These are phyloP conservation scores for Candida boidinii DNA, from an alignment of 805 yeast species.

Conservation along the genomic window DNA sequence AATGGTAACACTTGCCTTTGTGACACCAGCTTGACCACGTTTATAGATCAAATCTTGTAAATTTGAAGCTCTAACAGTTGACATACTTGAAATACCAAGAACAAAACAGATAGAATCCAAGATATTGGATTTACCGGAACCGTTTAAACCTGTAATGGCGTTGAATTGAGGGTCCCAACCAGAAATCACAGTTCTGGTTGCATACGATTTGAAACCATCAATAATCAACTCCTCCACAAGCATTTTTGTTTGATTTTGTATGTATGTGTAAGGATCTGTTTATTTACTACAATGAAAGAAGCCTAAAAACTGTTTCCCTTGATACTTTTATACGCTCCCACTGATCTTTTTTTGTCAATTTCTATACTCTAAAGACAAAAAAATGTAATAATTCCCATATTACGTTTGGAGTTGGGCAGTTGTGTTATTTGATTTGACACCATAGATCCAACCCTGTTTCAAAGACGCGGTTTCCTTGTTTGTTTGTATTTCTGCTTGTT, in stretches of 20 bases:
- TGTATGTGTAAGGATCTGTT: too few relatives aligned
- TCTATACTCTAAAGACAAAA: too few relatives aligned
- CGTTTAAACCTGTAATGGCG: conserved; percentile 96
- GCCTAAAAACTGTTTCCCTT: too few relatives aligned
- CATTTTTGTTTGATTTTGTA: conserved; percentile 43
- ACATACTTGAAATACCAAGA: conserved; percentile 90
- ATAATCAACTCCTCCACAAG: conserved; percentile 92
- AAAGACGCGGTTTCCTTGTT: too few relatives aligned
- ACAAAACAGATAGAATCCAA: conserved; percentile 97
- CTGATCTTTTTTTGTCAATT: too few relatives aligned
- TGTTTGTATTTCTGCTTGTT: too few relatives aligned
- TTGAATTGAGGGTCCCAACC: conserved; percentile 96
- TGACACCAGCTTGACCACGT: conserved; percentile 97
- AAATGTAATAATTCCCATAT: too few relatives aligned
- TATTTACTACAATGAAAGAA: too few relatives aligned
- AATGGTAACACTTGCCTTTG: conserved; percentile 93
- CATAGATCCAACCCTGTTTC: too few relatives aligned
- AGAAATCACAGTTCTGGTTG: conserved; percentile 90
- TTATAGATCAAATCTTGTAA: conserved; percentile 92
- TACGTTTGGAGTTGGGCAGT: too few relatives aligned
- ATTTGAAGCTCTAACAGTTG: conserved; percentile 90
- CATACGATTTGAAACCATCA: conserved; percentile 97
- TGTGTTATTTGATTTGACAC: too few relatives aligned
- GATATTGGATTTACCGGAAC: conserved; percentile 95
- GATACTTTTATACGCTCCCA: too few relatives aligned